phyloP scores from a whole-genome alignment of 176 grass and related monocot genomes.

The Cenchrus purpureus region DNA sequence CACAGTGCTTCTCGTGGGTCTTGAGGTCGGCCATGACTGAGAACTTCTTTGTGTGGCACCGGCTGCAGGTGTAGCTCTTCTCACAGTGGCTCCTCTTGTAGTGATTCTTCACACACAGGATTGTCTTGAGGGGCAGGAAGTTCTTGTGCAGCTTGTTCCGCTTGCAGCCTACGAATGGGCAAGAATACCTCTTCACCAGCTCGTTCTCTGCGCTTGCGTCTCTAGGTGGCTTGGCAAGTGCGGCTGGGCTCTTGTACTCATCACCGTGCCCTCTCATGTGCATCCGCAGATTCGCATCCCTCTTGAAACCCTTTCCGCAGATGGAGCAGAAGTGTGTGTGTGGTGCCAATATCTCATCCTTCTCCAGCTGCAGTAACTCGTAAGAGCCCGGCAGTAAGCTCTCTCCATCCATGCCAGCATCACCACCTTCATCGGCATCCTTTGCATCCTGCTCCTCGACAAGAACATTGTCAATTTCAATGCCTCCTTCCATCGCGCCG shows the following conservation, averaged over 20 bases:
- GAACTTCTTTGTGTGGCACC: constrained; percentile 71
- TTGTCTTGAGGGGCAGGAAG: constrained; percentile 80
- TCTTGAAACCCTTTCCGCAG: constrained; percentile 85
- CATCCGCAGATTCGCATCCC: constrained; percentile 83
- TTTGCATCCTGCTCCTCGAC: constrained; percentile 52
- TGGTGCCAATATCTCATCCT: constrained; percentile 83
- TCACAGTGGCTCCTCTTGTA: constrained; percentile 84
- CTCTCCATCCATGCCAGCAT: constrained; percentile 56
- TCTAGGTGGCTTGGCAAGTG: constrained; percentile 70
- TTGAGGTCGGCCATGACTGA: constrained; percentile 79
- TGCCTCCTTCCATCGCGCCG: constrained; percentile 26
- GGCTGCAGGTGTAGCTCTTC: constrained; percentile 75
- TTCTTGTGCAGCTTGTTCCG: constrained; percentile 78
- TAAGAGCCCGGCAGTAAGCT: constrained; percentile 49
- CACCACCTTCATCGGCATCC: constrained; percentile 48
- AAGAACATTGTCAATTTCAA: constrained; percentile 25
- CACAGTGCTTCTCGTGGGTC: constrained; percentile 83
- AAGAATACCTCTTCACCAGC: constrained; percentile 67
- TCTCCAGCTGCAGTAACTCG: constrained; percentile 72
- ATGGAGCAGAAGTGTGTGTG: constrained; percentile 80
- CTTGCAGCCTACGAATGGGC: constrained; percentile 74
- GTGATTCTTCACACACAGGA: constrained; percentile 85
- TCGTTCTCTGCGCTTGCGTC: constrained; percentile 44
- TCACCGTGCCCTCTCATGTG: constrained; percentile 87
- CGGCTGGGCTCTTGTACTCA: constrained; percentile 74